Base-by-base conservation (phyloP, 2,329 filamentous ascomycete species). In the Colletotrichum sp. region DNA sequence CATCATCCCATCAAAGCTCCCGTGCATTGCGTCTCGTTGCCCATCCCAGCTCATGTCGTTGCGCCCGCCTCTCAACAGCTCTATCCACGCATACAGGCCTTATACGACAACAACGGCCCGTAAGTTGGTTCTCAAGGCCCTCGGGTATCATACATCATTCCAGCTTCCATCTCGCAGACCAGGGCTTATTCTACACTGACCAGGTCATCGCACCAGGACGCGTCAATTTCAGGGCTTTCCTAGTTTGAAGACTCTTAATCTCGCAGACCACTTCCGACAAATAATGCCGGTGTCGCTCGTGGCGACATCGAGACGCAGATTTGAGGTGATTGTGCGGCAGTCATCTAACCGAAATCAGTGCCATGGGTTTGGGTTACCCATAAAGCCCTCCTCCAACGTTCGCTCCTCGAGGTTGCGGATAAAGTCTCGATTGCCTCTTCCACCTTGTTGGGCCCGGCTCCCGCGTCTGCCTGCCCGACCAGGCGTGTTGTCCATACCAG, bases 331-430 rank as follows among this genome's bases (percentile, higher is more conserved):
- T 28, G 14, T 68, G 18, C 56, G 55, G 18, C 56, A 18, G 18
- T 16, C 21, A 43, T 66, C 55, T 43, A 28, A 14, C 21, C 13
- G 66, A 77, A 83, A 69, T 86, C 94, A 98, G 84, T 97, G 95
- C 88, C 92, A 93, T 67, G 89, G 86, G 74, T 85, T 89, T 78
- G 91, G 88, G 78, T 88, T 89, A 56, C 89, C 90, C 91, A 96
- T 94, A 82, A 96, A 98, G 3, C 96, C 95, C 84, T 98, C 96
- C 84, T 98, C 96, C 71, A 98, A 87, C 3, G 96, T 98, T 43
- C 97, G 92, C 85, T 98, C 97, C 85, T 99, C 97, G 77, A 99
- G 88, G 77, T 94, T 98, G 71, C 97, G 92, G 80, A 99, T 98
- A 82, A 99, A 98, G 82, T 98, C 96, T 56, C 96, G 90, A 81